Conservation (phyloP, 371 early-diverging fungal species). For the Choanephora cucurbitarum region DNA sequence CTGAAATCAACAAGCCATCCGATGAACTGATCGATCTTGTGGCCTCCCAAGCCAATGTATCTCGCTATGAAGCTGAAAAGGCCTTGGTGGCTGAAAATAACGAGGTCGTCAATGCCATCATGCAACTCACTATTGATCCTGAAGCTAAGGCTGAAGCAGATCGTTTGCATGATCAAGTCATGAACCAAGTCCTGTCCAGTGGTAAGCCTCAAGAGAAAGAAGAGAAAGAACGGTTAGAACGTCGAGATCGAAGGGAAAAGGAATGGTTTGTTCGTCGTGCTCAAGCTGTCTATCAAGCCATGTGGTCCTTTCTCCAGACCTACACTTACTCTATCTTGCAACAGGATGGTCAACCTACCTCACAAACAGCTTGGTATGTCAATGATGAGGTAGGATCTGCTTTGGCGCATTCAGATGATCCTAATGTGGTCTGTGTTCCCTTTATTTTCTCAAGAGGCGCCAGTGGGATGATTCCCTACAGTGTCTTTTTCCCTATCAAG, state of each 20-base stretch:
- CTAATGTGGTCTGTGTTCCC: slow-evolving; percentile 56
- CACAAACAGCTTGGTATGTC: slow-evolving; percentile 64
- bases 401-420: slow-evolving; percentile 53
- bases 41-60: slow-evolving; percentile 63
- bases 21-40: slow-evolving; percentile 53
- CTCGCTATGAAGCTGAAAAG: slow-evolving; percentile 53
- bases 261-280: slow-evolving; percentile 31
- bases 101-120: slow-evolving; percentile 69
- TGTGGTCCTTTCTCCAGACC: slow-evolving; percentile 63
- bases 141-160: slow-evolving; percentile 45
- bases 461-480: slow-evolving; percentile 57
- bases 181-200: slow-evolving; percentile 43
- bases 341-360: slow-evolving; percentile 52
- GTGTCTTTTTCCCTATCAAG: slow-evolving; percentile 60
- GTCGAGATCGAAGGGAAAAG: slow-evolving; percentile 26
- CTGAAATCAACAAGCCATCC: slow-evolving; percentile 25
- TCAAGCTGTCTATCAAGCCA: slow-evolving; percentile 35
- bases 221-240: slow-evolving; percentile 37
- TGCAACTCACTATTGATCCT: slow-evolving; percentile 45
- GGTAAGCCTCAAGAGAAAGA: slow-evolving; percentile 52
- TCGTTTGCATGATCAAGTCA: slow-evolving; percentile 44
- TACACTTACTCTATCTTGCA: slow-evolving; percentile 60
- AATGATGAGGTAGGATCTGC: slow-evolving; percentile 63
- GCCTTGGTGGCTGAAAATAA: slow-evolving; percentile 62
- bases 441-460: slow-evolving; percentile 64